Evolutionary conservation across 2,329 filamentous ascomycete genomes (phyloP).

Genomic region (Geosmithia flava): DNA sequence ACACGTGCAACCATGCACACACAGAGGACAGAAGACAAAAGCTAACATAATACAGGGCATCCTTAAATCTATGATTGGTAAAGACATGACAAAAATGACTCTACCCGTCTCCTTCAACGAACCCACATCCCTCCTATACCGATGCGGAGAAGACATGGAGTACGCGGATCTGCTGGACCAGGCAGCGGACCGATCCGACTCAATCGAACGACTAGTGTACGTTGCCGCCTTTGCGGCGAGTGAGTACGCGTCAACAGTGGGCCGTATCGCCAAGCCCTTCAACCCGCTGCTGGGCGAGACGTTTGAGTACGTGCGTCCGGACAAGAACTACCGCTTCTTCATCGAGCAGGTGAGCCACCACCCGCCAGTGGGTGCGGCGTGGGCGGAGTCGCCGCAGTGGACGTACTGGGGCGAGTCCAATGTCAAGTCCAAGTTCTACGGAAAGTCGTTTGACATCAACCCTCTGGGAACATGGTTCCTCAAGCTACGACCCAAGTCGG

Average conservation of each 20-base stretch:
- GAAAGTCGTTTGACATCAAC: slow-evolving; percentile 95
- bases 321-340: slow-evolving; percentile 97
- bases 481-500: slow-evolving; percentile 62
- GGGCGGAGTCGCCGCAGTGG: slow-evolving; percentile 87
- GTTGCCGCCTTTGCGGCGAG: slow-evolving; percentile 92
- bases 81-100: slow-evolving; percentile 99
- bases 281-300: slow-evolving; percentile 94
- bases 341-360: slow-evolving; percentile 98
- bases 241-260: slow-evolving; percentile 94
- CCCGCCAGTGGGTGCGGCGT: slow-evolving; percentile 85
- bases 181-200: slow-evolving; percentile 74
- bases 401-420: slow-evolving; percentile 95
- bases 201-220: slow-evolving; percentile 84
- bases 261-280: slow-evolving; percentile 94
- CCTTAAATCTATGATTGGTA: slow-evolving; percentile 98
- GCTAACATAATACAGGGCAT: slow-evolving; percentile 53
- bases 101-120: slow-evolving; percentile 97
- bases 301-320: slow-evolving; percentile 88
- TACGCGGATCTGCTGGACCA: slow-evolving; percentile 87
- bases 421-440: slow-evolving; percentile 94
- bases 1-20: no score
- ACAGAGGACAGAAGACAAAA: no score
- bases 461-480: slow-evolving; percentile 96
- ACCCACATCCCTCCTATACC: slow-evolving; percentile 87
- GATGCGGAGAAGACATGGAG: slow-evolving; percentile 96